Base-by-base conservation (phyloP, 139 green algal species). In the Eudorina sp. region DNA sequence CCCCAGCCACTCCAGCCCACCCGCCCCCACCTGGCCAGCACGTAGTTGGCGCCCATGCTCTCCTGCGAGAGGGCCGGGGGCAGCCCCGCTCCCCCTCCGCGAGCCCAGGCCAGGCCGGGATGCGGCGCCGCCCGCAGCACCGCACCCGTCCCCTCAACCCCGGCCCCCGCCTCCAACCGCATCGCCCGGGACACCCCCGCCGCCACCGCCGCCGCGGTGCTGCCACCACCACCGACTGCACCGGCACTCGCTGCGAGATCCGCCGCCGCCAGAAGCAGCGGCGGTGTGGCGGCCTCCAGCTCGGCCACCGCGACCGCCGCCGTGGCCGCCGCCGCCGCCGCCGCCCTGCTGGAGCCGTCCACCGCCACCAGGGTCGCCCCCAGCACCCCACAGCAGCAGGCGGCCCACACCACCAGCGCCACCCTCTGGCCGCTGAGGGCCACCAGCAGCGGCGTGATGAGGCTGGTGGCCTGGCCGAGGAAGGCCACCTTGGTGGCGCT, bases 401-500 rank as follows among this genome's bases (percentile, higher is more conserved):
- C 83, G 13, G 1, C 36, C 83, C 83, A 88, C 66, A 88, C 83
- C 48, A 72, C 58, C 48, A 7, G 11, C 66, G 83, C 68, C 83
- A 88, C 83, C 7, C 66, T 34, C 48, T 81, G 68, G 1, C 83
- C 83, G 25, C 36, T 62, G 25, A 43, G 23, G 4, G 83, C 83
- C 66, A 88, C 48, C 45, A 88, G 68, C 68, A 88, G 34, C 23
- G 83, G 83, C 13, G 83, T 88, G 36, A 88, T 58, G 34, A 88
- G 66, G 23, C 29, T 55, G 83, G 68, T 88, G 68, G 83, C 83
- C 48, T 88, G 83, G 45, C 68, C 46, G 23, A 88, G 69, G 46
- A 88, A 88, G 51, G 83, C 83, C 4, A 82, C 83, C 83, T 81
- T 81, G 68, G 83, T 88, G 36, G 83, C 83, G 46, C 8, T 34